Percentiles rank a stretch among this genome's conserved stretches.
Conservation (phyloP, 768 basidiomycete species). For the Boletus sp. region DNA sequence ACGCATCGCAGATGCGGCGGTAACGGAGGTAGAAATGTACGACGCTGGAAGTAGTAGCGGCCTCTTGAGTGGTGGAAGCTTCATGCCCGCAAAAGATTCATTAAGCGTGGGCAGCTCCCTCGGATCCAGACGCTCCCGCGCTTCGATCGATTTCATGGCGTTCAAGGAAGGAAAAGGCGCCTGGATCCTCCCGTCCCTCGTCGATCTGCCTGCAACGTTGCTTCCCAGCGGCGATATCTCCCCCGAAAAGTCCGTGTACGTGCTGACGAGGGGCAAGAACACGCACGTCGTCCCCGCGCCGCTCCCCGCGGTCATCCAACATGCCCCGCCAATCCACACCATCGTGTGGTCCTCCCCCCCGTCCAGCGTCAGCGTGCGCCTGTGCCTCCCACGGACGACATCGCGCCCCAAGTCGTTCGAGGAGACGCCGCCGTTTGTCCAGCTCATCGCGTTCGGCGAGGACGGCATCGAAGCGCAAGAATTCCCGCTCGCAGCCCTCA, state of each 20-base stretch:
- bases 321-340: conserved; percentile 50
- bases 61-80: conserved; percentile 18
- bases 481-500: conserved; percentile 50
- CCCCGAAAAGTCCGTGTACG: conserved; percentile 45
- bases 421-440: conserved; percentile 48
- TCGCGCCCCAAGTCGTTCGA: background rate
- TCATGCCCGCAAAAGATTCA: conserved; percentile 23
- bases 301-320: conserved; percentile 50
- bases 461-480: conserved; percentile 77
- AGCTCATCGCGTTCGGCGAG: conserved; percentile 67
- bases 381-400: conserved; percentile 37
- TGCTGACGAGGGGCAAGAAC: conserved; percentile 67
- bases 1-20: conserved; percentile 75
- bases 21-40: conserved; percentile 71
- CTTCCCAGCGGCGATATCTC: conserved; percentile 17
- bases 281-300: conserved; percentile 71
- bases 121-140: conserved; percentile 37
- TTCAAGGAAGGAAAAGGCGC: conserved; percentile 34
- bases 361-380: conserved; percentile 50
- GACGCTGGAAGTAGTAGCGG: conserved; percentile 27
- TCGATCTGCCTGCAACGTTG: conserved; percentile 24
- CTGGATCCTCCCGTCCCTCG: conserved; percentile 28
- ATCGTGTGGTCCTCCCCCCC: conserved; percentile 62
- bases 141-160: conserved; percentile 44
- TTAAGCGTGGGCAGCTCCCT: conserved; percentile 25